These are phyloP conservation scores for Ilex asprella DNA, from an alignment of 257 asterid species.

Conservation along the genomic window DNA sequence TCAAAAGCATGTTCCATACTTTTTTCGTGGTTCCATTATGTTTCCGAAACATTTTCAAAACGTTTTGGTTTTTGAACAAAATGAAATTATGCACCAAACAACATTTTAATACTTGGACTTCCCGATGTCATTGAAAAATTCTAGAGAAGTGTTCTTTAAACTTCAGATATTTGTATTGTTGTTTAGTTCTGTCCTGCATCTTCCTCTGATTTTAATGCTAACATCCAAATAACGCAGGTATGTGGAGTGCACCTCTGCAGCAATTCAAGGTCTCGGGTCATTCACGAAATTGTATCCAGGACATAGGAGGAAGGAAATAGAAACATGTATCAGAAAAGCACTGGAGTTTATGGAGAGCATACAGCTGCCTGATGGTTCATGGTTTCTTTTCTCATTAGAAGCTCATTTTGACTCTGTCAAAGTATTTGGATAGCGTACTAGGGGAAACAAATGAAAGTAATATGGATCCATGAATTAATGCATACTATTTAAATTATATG, in stretches of 20 bases:
- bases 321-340: constrained; percentile 43
- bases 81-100: no score
- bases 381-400: constrained; percentile 24
- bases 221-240: constrained; percentile 29
- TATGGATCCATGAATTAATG: no score
- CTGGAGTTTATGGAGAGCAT: constrained; percentile 38
- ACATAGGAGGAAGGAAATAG: constrained; percentile 33
- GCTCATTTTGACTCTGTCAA: background rate
- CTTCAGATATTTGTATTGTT: no score
- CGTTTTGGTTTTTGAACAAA: no score
- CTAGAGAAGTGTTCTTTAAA: background rate
- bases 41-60: no score
- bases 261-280: constrained; percentile 37
- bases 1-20: no score
- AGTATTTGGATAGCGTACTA: no score
- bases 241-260: constrained; percentile 69
- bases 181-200: background rate
- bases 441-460: no score
- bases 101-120: no score
- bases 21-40: no score
- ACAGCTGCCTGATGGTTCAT: constrained; percentile 65
- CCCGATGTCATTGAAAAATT: no score
- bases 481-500: no score
- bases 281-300: constrained; percentile 31
- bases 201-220: background rate